These are phyloP conservation scores for Aspergillus baeticus DNA, from an alignment of 495 filamentous ascomycete species.

Conservation along the genomic window DNA sequence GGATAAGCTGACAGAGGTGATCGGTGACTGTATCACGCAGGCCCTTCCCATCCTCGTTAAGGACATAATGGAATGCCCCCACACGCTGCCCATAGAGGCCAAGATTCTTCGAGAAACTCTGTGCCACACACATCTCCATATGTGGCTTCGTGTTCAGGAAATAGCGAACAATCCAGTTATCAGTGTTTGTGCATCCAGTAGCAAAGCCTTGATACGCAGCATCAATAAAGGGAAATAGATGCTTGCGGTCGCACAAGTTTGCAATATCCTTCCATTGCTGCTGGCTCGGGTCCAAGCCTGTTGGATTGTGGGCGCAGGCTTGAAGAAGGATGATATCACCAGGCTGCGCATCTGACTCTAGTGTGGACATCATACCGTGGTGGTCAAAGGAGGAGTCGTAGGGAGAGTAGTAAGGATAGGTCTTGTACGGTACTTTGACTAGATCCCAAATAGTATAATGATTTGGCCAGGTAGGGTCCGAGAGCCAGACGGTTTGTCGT, in stretches of 20 bases:
- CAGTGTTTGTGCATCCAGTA: conserved; percentile 34
- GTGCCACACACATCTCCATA: conserved; percentile 26
- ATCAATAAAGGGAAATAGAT: conserved; percentile 42
- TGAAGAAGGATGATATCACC: conserved; percentile 39
- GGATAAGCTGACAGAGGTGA: conserved; percentile 18
- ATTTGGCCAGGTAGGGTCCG: conserved; percentile 33
- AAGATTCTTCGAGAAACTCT: conserved; percentile 41
- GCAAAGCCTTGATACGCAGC: conserved; percentile 47
- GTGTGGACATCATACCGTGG: conserved; percentile 19
- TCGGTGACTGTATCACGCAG: neutral
- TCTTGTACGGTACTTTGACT: conserved; percentile 18
- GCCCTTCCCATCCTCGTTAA: too few species aligned
- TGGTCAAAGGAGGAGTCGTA: conserved; percentile 18
- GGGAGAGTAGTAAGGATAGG: conserved; percentile 35
- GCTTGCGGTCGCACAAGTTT: conserved; percentile 20
- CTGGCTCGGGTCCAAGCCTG: conserved; percentile 32
- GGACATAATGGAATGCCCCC: conserved; percentile 26
- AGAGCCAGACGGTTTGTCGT: conserved; percentile 25
- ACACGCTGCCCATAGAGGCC: conserved; percentile 35
- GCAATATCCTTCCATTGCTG: conserved; percentile 38
- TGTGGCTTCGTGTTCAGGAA: conserved; percentile 21
- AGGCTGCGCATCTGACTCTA: conserved; percentile 16
- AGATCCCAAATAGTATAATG: conserved; percentile 28
- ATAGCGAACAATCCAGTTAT: conserved; percentile 40
- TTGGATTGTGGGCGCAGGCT: conserved; percentile 47